Base-by-base conservation (phyloP, 2,329 filamentous ascomycete genomes). In the Sclerotinia glacialis region DNA sequence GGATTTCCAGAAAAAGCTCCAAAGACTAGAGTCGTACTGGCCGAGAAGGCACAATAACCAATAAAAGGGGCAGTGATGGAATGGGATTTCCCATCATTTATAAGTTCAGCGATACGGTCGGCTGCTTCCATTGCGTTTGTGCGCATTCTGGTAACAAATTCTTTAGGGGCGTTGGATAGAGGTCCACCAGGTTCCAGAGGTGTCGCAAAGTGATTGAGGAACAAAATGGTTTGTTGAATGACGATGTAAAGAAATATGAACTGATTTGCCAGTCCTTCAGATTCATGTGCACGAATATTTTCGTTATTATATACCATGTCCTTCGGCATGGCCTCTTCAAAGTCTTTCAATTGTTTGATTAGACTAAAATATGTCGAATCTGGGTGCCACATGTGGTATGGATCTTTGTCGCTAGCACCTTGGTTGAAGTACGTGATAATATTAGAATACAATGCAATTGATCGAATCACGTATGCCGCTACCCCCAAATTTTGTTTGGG, bases 171-270 rank as follows among this genome's bases (percentile, higher is more conserved):
- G 58, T 87, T 83, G 3, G 87, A 84, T 23, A 86, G 82, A n/a
- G 83, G 80, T 26, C 84, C 85, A 44, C 86, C 86, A 7, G 89
- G 86, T 23, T 88, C 85, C 6, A 68, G 68, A 8, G 83, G 80
- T 26, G 95, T 86, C 2, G 92, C 92, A 73, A 96, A 96, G 46
- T 93, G 88, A 76, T 95, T 93, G 78, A 97, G 85, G 76, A 97
- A 97, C 2, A 98, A 83, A 50, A 92, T 87, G 71, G 93, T 93
- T 77, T 98, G 95, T 73, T 97, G 91, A 71, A 93, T 87, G 40
- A 92, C 86, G 68, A 98, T 90, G 77, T 99, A 95, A 64, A 98
- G 81, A 74, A 97, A 96, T 21, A 98, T 80, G 74, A 96, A 97
- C 74, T 97, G 94, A 74, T 96, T 96, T 4, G 90, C 92, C 67